A percentile compares a stretch with the other conserved stretches of the same genome.
phyloP scores from a whole-genome alignment of 1,284 basidiomycete species.

The Ustilago cynodontis region DNA sequence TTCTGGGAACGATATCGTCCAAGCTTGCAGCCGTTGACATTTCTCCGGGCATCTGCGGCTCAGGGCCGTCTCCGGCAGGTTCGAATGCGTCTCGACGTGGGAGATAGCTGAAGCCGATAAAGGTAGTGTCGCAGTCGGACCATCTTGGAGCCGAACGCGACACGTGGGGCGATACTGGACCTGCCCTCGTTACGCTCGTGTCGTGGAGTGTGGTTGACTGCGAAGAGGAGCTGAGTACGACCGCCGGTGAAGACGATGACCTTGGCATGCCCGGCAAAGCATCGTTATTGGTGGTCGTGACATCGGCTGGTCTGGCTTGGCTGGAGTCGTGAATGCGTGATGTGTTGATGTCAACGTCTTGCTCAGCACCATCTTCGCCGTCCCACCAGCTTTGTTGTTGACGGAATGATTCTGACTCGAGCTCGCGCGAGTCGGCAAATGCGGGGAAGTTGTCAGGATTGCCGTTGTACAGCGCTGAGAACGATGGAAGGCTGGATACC shows the following conservation, averaged over 20 bases:
- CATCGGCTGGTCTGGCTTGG: neutral
- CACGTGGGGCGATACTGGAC: conserved; percentile 19
- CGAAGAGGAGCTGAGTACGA: conserved; percentile 23
- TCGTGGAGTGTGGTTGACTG: conserved; percentile 14
- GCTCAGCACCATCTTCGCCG: conserved; percentile 4
- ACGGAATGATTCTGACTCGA: conserved; percentile 21
- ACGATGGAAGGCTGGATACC: conserved; percentile 56
- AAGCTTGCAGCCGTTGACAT: conserved; percentile 44
- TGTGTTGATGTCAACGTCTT: neutral
- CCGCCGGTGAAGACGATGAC: conserved; percentile 40
- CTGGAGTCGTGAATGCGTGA: neutral
- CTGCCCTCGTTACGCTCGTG: conserved; percentile 7
- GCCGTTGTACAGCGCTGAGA: conserved; percentile 62
- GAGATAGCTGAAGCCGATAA: conserved; percentile 62
- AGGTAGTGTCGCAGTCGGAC: conserved; percentile 58
- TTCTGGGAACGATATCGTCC: conserved; percentile 19
- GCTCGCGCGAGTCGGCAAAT: conserved; percentile 57
- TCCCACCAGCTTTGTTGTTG: conserved; percentile 30
- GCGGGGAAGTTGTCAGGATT: conserved; percentile 63
- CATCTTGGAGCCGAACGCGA: conserved; percentile 39
- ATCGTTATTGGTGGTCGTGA: neutral
- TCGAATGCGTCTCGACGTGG: conserved; percentile 48
- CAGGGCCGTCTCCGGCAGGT: neutral
- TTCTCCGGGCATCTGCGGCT: conserved; percentile 18
- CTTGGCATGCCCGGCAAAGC: conserved; percentile 20